Base-by-base conservation (phyloP, 2,329 filamentous ascomycete genomes). In the Botryotinia globosa region DNA sequence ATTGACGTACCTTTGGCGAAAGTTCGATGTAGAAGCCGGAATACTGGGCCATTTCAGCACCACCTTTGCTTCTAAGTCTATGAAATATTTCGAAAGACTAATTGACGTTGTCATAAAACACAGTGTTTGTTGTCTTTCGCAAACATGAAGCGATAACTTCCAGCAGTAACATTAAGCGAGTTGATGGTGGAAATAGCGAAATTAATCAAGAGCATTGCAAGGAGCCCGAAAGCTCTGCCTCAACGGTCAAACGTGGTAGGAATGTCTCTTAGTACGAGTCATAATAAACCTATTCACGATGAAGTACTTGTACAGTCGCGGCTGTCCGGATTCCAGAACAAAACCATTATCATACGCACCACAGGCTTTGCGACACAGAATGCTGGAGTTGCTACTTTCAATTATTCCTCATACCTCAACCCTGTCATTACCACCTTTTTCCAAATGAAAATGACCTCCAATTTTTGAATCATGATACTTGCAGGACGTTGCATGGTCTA, bases 261-360 rank as follows among this genome's bases (percentile, higher is more conserved):
- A 54, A n/a, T 29, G 4, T 54, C 5, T n/a, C 10, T 16, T n/a
- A 3, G 5, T 0, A 14, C 22, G 1, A 51, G 45, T 51, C 25
- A 51, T 0, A 3, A 12, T 14, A 25, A 1, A 3, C 0, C 0
- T 3, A 5, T 4, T 14, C 22, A 12, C 10, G 10, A 51, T 5
- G 3, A 25, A 25, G 1, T 51, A 25, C 9, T 3, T 1, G 1
- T 51, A 25, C 10, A 12, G 4, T 25, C 45, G 10, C 45, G 22
- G 45, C 20, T 48, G 22, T 48, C 20, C 20, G 25, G 9, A 51
- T 51, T 51, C 0, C 14, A 51, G 22, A 25, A 10, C 20, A 51
- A 25, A 14, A 1, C 22, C 3, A 51, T 25, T 10, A 51, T 51
- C 22, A 25, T 12, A 51, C 22, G 6, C 45, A 25, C 22, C 22